Evolutionary conservation across 1,139 yeast species (phyloP).

Genomic region (Sugiyamaella sp.): DNA sequence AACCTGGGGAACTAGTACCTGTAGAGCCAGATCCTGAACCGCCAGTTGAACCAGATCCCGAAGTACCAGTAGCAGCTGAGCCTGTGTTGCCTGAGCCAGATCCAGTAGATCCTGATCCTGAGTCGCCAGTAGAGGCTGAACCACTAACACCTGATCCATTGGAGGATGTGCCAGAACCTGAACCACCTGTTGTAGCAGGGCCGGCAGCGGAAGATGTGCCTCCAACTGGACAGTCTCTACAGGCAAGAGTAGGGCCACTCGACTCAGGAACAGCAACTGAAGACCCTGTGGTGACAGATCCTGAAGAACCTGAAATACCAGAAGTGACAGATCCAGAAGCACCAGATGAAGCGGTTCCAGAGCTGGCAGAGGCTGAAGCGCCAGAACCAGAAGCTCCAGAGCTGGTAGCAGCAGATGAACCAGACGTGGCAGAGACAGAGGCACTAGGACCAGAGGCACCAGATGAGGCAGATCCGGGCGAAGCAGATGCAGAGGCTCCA

Average conservation of each 20-base stretch:
- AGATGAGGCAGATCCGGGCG: slow-evolving; percentile 10
- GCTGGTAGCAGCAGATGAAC: not conserved
- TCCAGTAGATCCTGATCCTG: not conserved
- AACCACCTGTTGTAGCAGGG: not conserved
- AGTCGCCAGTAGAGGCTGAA: not conserved
- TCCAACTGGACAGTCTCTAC: not conserved
- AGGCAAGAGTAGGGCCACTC: not conserved
- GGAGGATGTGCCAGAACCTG: not conserved
- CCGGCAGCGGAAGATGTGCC: not conserved
- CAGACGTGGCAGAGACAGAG: not conserved
- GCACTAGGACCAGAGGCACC: slow-evolving; percentile 10
- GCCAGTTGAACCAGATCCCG: not conserved
- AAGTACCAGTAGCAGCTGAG: not conserved
- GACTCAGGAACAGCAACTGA: not conserved
- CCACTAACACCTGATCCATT: not conserved
- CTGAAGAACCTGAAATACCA: not conserved
- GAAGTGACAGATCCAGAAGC: not conserved
- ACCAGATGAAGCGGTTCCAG: not conserved
- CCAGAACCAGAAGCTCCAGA: not conserved
- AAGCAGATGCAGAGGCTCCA: slow-evolving; percentile 14
- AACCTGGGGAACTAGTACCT: not conserved
- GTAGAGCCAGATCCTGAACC: not conserved
- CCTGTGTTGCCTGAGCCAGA: too few species aligned
- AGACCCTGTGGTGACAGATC: not conserved
- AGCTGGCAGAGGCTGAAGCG: not conserved